A percentile compares a stretch with the other conserved stretches of the same genome.
Evolutionary conservation across 1,284 basidiomycete genomes (phyloP).

Genomic region (Phellopilus nigrolimitatus): DNA sequence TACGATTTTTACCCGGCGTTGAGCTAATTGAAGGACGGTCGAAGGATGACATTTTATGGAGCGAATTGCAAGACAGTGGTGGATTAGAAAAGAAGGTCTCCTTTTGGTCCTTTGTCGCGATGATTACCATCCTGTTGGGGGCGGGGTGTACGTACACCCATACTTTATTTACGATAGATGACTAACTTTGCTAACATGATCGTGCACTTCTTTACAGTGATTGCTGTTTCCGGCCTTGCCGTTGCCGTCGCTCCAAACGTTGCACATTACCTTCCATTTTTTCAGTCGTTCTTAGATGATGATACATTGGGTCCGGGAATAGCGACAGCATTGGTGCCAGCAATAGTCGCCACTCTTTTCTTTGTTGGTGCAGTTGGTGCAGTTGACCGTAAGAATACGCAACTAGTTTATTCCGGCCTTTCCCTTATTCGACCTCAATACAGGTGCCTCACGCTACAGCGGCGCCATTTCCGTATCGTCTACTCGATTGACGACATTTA

Average conservation of each 20-base stretch:
- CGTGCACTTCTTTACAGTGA: slow-evolving; percentile 44
- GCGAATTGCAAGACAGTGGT: slow-evolving; percentile 61
- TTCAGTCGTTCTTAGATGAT: slow-evolving; percentile 46
- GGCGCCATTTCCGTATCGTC: slow-evolving; percentile 59
- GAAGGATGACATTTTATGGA: slow-evolving; percentile 79
- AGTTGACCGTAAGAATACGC: slow-evolving; percentile 48
- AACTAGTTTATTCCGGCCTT: neutral
- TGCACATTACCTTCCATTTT: slow-evolving; percentile 63
- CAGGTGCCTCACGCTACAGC: slow-evolving; percentile 47
- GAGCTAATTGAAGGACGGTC: slow-evolving; percentile 70
- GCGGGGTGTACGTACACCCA: slow-evolving; percentile 49
- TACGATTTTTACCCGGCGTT: slow-evolving; percentile 58
- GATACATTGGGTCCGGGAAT: slow-evolving; percentile 53
- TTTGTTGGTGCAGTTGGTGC: slow-evolving; percentile 47
- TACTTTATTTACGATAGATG: slow-evolving; percentile 7
- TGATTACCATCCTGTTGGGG: slow-evolving; percentile 48
- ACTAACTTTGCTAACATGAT: slow-evolving; percentile 22
- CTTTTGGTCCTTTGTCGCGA: slow-evolving; percentile 53
- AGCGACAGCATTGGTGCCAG: slow-evolving; percentile 62
- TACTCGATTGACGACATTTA: slow-evolving; percentile 56
- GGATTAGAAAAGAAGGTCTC: slow-evolving; percentile 38
- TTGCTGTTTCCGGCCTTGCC: slow-evolving; percentile 62
- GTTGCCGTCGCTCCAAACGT: slow-evolving; percentile 67
- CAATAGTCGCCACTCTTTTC: slow-evolving; percentile 55
- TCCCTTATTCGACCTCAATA: slow-evolving; percentile 8